A percentile compares a stretch with the other conserved stretches of the same genome.
These are phyloP conservation scores for Trichoderma virens DNA, from an alignment of 495 filamentous ascomycete genomes.

Conservation along the genomic window DNA sequence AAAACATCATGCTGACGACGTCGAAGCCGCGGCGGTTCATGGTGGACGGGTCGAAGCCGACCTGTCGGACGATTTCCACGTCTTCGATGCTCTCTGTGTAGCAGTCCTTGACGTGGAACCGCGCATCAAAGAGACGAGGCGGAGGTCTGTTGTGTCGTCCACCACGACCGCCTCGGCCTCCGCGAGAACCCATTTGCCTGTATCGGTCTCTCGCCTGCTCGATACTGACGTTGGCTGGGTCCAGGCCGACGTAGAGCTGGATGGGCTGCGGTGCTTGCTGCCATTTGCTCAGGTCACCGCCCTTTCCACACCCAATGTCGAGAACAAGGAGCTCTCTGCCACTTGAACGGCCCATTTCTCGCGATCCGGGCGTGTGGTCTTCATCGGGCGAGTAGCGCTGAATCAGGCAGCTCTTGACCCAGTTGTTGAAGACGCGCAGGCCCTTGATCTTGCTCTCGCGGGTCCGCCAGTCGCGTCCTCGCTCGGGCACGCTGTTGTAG, in stretches of 20 bases:
- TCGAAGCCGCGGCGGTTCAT: constrained; percentile 71
- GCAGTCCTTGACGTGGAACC: constrained; percentile 84
- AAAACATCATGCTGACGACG: constrained; percentile 97
- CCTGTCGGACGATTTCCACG: constrained; percentile 66
- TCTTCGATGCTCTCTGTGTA: constrained; percentile 74
- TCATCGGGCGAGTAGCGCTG: constrained; percentile 92
- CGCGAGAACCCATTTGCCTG: constrained; percentile 53
- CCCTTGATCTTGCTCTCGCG: constrained; percentile 92
- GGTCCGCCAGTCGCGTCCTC: constrained; percentile 89
- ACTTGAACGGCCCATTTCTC: constrained; percentile 43
- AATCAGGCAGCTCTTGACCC: constrained; percentile 94
- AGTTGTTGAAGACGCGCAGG: constrained; percentile 91
- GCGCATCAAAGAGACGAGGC: constrained; percentile 62
- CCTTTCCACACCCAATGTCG: constrained; percentile 94
- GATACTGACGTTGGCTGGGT: constrained; percentile 86
- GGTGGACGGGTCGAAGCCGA: constrained; percentile 69
- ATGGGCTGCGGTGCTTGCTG: constrained; percentile 78
- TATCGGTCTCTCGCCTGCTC: constrained; percentile 84
- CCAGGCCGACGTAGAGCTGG: constrained; percentile 83
- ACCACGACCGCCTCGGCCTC: constrained; percentile 49
- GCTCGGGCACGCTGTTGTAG: constrained; percentile 91
- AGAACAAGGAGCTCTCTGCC: constrained; percentile 64
- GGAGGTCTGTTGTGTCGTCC: constrained; percentile 35
- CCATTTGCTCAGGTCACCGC: constrained; percentile 94
- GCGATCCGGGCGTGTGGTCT: constrained; percentile 45